Conservation (phyloP, 805 yeast genomes). For the Wickerhamomyces chambardii region DNA sequence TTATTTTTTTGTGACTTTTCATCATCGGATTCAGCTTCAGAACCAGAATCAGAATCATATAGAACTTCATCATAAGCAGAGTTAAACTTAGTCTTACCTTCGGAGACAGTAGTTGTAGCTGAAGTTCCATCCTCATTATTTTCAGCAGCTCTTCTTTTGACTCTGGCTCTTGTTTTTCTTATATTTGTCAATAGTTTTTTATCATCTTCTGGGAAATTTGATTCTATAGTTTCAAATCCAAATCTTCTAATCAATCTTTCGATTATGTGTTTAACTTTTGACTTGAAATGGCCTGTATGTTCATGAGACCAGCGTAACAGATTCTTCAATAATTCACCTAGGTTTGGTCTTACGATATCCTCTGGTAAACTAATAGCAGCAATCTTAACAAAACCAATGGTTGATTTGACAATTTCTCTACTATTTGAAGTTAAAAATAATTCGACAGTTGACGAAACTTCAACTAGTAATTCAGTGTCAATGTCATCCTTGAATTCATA, state of each 20-base stretch:
- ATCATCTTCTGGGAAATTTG: constrained; percentile 86
- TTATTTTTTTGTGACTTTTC: constrained; percentile 14
- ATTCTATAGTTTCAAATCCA: constrained; percentile 80
- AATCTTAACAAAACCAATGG: constrained; percentile 90
- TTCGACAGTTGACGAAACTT: constrained; percentile 80
- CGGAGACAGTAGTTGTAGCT: constrained; percentile 8
- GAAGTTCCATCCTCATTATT: constrained; percentile 25
- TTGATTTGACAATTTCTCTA: constrained; percentile 88
- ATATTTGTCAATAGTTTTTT: constrained; percentile 76
- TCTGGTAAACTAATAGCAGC: constrained; percentile 77
- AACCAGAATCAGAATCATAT: constrained; percentile 62
- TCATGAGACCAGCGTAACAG: constrained; percentile 92
- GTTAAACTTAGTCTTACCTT: constrained; percentile 43
- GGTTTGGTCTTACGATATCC: constrained; percentile 58
- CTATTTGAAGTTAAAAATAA: constrained; percentile 84
- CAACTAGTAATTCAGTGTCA: constrained; percentile 51
- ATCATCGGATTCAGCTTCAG: constrained; percentile 43
- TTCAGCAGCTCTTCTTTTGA: constrained; percentile 58
- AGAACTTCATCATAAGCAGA: constrained; percentile 92
- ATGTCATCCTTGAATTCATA: constrained; percentile 75
- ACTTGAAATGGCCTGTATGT: constrained; percentile 90
- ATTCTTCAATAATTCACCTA: constrained; percentile 57
- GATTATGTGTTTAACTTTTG: constrained; percentile 85
- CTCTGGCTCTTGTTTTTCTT: constrained; percentile 77
- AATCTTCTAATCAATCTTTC: constrained; percentile 88